These are phyloP conservation scores for Avena insularis DNA, from an alignment of 176 grass and related monocot genomes.

Conservation along the genomic window DNA sequence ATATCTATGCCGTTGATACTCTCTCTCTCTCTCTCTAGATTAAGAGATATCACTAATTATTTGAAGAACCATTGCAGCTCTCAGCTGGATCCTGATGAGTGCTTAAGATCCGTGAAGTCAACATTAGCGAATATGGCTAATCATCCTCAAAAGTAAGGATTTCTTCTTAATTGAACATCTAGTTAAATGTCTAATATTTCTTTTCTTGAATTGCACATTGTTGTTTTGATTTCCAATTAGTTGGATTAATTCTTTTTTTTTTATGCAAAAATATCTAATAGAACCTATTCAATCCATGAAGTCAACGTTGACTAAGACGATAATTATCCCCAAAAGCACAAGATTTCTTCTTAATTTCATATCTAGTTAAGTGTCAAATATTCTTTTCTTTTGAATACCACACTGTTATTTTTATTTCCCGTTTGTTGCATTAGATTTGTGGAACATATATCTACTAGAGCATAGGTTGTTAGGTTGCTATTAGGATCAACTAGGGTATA, in stretches of 20 bases:
- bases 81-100: neutral
- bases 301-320: neutral
- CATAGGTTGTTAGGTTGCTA: too few relatives aligned
- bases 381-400: neutral
- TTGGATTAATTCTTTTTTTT: too few relatives aligned
- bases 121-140: neutral
- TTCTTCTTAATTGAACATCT: neutral
- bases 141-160: neutral
- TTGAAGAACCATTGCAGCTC: slow-evolving; percentile 6
- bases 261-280: neutral
- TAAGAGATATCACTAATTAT: neutral
- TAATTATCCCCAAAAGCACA: neutral
- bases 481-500: too few relatives aligned
- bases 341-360: neutral
- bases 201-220: neutral
- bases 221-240: neutral
- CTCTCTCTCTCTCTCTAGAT: too few relatives aligned
- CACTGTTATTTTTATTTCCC: neutral
- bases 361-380: neutral
- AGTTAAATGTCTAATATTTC: neutral
- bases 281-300: neutral
- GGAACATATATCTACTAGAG: neutral
- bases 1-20: too few relatives aligned
- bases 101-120: neutral
- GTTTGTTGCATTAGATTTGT: neutral